Base-by-base conservation (phyloP, 345 rosid genomes). In the Eucalyptus shirleyi region DNA sequence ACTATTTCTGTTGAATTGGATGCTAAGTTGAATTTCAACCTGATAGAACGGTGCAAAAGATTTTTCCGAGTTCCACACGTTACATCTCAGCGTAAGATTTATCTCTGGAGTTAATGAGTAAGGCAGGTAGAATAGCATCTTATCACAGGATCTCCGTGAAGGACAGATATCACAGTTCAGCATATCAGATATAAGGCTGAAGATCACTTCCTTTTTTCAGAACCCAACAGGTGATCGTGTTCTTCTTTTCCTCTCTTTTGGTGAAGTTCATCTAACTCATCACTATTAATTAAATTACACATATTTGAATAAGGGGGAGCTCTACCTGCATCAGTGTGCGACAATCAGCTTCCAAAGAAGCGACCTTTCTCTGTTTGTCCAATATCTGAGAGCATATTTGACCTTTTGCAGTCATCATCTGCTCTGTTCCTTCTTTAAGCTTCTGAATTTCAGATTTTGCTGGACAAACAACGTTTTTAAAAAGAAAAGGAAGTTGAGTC, bases 321-420 rank as follows among this genome's bases (percentile, higher is more conserved):
- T 87, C 47, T 88, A 94, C 99, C 96, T 97, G 97, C 34, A 89
- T 88, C 90, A 95, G 95, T n/a, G 93, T 94, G 90, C 90, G 86
- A 72, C 94, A 94, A 91, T 95, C 98, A 90, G 93, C 93, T 88
- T 96, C 96, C 91, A 94, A 85, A 1, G 94, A 92, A 77, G 93
- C 90, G 34, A 91, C 90, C 91, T 90, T 96, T 87, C 93, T 94
- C 92, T 94, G 97, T 88, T 93, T 96, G 30, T 67, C 96, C 89
- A 95, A 88, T 89, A 95, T 94, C 90, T 90, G 92, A 13, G 96
- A 91, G 92, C 97, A 94, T 90, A 95, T 91, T 81, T 91, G 90
- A 56, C 95, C 97, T 94, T 93, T 96, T 30, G 23, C 88, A 91
- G 91, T 93, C 83, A 89, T 85, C 95, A 93, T 92, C 93, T 92